Conservation (phyloP, 1,284 basidiomycete species). For the Inonotus obliquus region DNA sequence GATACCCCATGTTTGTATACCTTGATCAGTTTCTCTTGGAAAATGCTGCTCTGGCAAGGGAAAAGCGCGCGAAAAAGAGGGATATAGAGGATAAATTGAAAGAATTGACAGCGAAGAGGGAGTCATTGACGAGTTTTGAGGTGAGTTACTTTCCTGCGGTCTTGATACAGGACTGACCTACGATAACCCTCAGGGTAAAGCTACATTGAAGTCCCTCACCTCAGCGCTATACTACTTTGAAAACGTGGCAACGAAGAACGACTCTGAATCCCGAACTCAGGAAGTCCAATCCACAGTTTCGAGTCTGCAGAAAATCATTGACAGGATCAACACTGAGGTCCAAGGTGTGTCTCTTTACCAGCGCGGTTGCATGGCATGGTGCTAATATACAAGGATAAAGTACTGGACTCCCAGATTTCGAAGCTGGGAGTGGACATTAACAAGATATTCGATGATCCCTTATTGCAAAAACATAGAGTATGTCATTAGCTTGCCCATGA, state of each 20-base stretch:
- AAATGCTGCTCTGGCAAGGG: conserved; percentile 47
- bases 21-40: conserved; percentile 65
- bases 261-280: conserved; percentile 41
- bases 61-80: conserved; percentile 41
- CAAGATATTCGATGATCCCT: conserved; percentile 51
- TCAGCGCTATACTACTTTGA: conserved; percentile 66
- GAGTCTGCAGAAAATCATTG: conserved; percentile 49
- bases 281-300: conserved; percentile 38
- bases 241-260: conserved; percentile 48
- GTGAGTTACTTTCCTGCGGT: conserved; percentile 34
- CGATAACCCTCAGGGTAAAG: conserved; percentile 43
- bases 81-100: conserved; percentile 45
- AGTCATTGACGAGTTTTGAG: conserved; percentile 46
- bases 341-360: conserved; percentile 36
- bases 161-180: neutral
- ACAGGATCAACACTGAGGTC: conserved; percentile 47
- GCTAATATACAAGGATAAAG: conserved; percentile 31
- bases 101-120: conserved; percentile 40
- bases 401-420: conserved; percentile 44
- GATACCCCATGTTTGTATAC: conserved; percentile 59
- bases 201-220: conserved; percentile 54
- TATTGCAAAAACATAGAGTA: conserved; percentile 55
- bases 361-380: neutral
- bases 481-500: conserved; percentile 22
- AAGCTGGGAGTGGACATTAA: conserved; percentile 40